These are phyloP conservation scores for Strobilomyces dryophilus DNA, from an alignment of 768 basidiomycete species.

Conservation along the genomic window DNA sequence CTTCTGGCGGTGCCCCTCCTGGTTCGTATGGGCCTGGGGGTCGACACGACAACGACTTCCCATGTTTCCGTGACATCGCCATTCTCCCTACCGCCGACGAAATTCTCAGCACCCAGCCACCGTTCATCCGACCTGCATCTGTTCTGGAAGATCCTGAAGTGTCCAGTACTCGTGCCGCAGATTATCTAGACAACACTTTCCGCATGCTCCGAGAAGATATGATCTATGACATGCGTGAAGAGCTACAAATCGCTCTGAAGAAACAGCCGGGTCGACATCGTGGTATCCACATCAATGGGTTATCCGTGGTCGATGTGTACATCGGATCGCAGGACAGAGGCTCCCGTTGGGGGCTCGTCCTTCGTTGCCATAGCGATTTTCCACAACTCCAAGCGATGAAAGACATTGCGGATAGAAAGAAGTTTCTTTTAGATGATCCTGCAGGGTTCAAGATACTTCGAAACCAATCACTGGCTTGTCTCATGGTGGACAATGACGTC, in stretches of 20 bases:
- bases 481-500: slow-evolving; percentile 45
- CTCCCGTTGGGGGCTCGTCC: slow-evolving; percentile 41
- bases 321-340: slow-evolving; percentile 26
- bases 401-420: slow-evolving; percentile 34
- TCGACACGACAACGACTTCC: slow-evolving; percentile 67
- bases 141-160: slow-evolving; percentile 43
- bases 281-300: slow-evolving; percentile 36
- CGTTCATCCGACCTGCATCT: slow-evolving; percentile 50
- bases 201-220: slow-evolving; percentile 64
- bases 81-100: slow-evolving; percentile 67
- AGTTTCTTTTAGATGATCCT: slow-evolving; percentile 35
- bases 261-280: slow-evolving; percentile 41
- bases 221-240: slow-evolving; percentile 56
- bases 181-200: slow-evolving; percentile 63
- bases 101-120: slow-evolving; percentile 38
- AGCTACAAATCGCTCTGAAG: slow-evolving; percentile 41
- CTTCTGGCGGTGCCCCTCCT: slow-evolving; percentile 17
- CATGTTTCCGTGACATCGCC: slow-evolving; percentile 54
- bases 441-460: slow-evolving; percentile 38
- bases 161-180: slow-evolving; percentile 34
- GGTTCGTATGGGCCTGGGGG: slow-evolving; percentile 48
- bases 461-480: slow-evolving; percentile 53
- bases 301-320: slow-evolving; percentile 38
- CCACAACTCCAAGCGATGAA: slow-evolving; percentile 30
- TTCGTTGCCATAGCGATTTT: slow-evolving; percentile 36